Base-by-base conservation (phyloP, 1,284 basidiomycete species). In the Tremellales sp. region DNA sequence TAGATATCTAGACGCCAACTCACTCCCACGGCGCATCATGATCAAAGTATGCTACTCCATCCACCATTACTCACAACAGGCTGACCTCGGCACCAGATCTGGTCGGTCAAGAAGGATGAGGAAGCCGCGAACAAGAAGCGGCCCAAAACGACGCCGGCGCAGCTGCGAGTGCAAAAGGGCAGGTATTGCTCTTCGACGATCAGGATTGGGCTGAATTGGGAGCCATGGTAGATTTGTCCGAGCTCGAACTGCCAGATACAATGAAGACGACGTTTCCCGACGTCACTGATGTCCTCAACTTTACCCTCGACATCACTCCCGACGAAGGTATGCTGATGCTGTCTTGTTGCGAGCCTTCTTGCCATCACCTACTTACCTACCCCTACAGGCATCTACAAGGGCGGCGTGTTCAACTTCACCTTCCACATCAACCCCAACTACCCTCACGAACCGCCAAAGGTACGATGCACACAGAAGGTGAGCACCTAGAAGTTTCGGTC, bases 141-240 rank as follows among this genome's bases (percentile, higher is more conserved):
- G 78, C 91, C 92, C 38, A 97, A 95, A 82, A 95, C 89, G 43
- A 90, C 87, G 61, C 92, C 94, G 10, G 94, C 95, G 27, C 93
- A 97, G 74, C 86, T 99, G 68, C 84, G 94, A 47, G 92, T 97
- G 13, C 95, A 98, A 79, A 99, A 98, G 79, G 94, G 94, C 92
- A 56, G 50, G 78, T 65, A 33, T 8, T 8, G 12, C 12, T 42
- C 8, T 13, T 34, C 16, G 10, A 18, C 5, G 10, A 22, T 32
- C 21, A 38, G 14, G 31, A n/a, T 8, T n/a, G 19, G 3, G 35
- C 19, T 36, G 12, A 28, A 1, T 31, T 27, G 33, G 10, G 48
- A 8, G 22, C 14, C 27, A 13, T 13, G 14, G 13, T 63, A 97
- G 95, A 98, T 71, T 71, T 98, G 54, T 97, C 95, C 25, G 95